Percentiles rank a stretch among this genome's conserved stretches.
Evolutionary conservation across 2,329 filamentous ascomycete genomes (phyloP).

Genomic region (Colletotrichum sansevieriae): DNA sequence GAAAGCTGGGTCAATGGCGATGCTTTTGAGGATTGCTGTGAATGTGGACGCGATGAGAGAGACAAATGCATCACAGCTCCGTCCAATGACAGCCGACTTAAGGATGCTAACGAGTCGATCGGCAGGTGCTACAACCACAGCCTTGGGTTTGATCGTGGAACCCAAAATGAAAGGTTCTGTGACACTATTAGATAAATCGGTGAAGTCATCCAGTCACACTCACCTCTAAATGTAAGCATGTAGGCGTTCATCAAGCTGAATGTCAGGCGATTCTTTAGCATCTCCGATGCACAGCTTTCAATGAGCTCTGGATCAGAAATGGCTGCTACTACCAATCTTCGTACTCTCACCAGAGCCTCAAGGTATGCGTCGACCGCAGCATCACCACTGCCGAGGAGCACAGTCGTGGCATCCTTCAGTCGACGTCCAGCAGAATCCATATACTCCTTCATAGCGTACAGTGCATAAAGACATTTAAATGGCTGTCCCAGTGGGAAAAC

Average conservation of each 20-base stretch:
- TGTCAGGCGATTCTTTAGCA: slow-evolving; percentile 63
- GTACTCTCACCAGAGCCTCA: slow-evolving; percentile 57
- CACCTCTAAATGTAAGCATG: slow-evolving; percentile 67
- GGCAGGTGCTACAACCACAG: slow-evolving; percentile 44
- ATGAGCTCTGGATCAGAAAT: slow-evolving; percentile 37
- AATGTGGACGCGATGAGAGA: slow-evolving; percentile 50
- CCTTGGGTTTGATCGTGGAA: slow-evolving; percentile 1
- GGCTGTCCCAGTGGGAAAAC: slow-evolving; percentile 78
- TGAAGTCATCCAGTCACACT: slow-evolving; percentile 23
- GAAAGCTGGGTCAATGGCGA: slow-evolving; percentile 53
- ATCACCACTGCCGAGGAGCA: slow-evolving; percentile 32
- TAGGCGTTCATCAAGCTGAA: slow-evolving; percentile 70
- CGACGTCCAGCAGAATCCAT: slow-evolving; percentile 59
- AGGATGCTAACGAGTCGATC: slow-evolving; percentile 50
- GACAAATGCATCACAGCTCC: slow-evolving; percentile 28
- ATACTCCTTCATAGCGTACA: slow-evolving; percentile 75
- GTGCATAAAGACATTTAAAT: slow-evolving; percentile 80
- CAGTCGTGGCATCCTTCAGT: slow-evolving; percentile 38
- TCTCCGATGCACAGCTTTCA: slow-evolving; percentile 48
- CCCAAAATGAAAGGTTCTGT: slow-evolving; percentile 43
- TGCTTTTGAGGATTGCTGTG: slow-evolving; percentile 56
- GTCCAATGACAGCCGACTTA: slow-evolving; percentile 35
- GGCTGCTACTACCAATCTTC: slow-evolving; percentile 69
- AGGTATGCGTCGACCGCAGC: slow-evolving; percentile 47
- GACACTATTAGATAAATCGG: slow-evolving; percentile 41